phyloP scores from a whole-genome alignment of 768 basidiomycete genomes.

The Pholiota molesta region DNA sequence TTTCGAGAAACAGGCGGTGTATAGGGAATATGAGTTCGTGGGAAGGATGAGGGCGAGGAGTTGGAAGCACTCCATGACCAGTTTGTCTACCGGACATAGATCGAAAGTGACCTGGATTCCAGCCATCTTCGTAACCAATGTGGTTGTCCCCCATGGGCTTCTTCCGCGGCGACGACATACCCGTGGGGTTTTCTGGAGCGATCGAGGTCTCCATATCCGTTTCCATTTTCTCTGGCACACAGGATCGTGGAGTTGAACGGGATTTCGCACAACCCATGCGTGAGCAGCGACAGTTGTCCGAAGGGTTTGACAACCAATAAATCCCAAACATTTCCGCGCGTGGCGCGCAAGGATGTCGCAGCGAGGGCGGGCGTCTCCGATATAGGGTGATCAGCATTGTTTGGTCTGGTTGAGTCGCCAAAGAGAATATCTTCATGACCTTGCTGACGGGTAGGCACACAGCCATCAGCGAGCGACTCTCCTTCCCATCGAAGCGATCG shows the following conservation, averaged over 20 bases:
- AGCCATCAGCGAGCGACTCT: slow-evolving; percentile 54
- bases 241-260: slow-evolving; percentile 34
- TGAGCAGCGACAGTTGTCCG: slow-evolving; percentile 57
- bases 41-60: slow-evolving; percentile 67
- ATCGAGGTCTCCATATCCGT: slow-evolving; percentile 25
- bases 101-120: slow-evolving; percentile 52
- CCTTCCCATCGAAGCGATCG: slow-evolving; percentile 59
- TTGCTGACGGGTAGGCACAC: slow-evolving; percentile 54
- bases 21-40: slow-evolving; percentile 56
- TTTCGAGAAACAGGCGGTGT: slow-evolving; percentile 56
- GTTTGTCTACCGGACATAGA: slow-evolving; percentile 53
- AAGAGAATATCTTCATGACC: slow-evolving; percentile 47
- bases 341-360: slow-evolving; percentile 60
- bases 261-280: slow-evolving; percentile 56
- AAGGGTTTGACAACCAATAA: slow-evolving; percentile 66
- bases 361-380: slow-evolving; percentile 48
- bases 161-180: slow-evolving; percentile 48
- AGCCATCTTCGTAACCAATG: slow-evolving; percentile 56
- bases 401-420: slow-evolving; percentile 46
- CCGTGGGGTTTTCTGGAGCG: slow-evolving; percentile 23
- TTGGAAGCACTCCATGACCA: slow-evolving; percentile 63
- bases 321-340: slow-evolving; percentile 67
- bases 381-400: slow-evolving; percentile 43
- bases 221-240: slow-evolving; percentile 10
- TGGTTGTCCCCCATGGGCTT: slow-evolving; percentile 55